Base-by-base conservation (phyloP, 345 rosid species). In the Corchorus capsularis region DNA sequence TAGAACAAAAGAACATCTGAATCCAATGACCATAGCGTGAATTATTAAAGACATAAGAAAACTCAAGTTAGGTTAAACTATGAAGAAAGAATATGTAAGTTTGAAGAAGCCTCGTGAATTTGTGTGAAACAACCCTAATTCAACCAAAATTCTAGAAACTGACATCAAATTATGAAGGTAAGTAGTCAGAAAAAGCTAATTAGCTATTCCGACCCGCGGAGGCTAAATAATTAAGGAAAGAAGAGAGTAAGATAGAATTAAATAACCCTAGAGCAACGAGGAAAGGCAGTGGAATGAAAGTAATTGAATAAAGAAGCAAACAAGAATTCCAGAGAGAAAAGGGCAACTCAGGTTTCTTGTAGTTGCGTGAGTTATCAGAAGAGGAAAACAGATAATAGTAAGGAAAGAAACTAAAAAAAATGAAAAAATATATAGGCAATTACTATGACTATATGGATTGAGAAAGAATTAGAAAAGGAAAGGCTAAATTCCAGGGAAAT, bases 401-500 rank as follows among this genome's bases (percentile, higher is more conserved):
- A 72, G 7, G 45, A 75, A 37, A 3, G n/a, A 19, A 62, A 53
- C 39, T 67, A 67, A 67, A 52, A 2, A 2, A 67, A 67, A 34
- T 67, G 7, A 47, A 47, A 41, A 45, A 1, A 57, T 27, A 57
- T 17, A 57, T 17, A 57, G 16, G 27, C 1, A 27, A 27, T 27
- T 27, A 27, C 27, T 27, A 27, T 27, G 27, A 27, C 1, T 27
- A 27, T 27, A 27, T 27, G 27, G 27, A 27, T 27, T 27, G 1
- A 27, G 27, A 27, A 27, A 27, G 27, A 27, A 27, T 27, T 27
- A 27, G 27, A 27, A 13, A 56, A 72, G 2, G 54, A 57, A 72
- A 63, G 56, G 3, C 57, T 43, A 52, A 87, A 79, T 63, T 80
- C 71, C 49, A 76, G 72, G 81, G 76, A 60, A 79, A 78, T 37